Conservation (phyloP, 305 asterid genomes). For the Solanum hybrid region DNA sequence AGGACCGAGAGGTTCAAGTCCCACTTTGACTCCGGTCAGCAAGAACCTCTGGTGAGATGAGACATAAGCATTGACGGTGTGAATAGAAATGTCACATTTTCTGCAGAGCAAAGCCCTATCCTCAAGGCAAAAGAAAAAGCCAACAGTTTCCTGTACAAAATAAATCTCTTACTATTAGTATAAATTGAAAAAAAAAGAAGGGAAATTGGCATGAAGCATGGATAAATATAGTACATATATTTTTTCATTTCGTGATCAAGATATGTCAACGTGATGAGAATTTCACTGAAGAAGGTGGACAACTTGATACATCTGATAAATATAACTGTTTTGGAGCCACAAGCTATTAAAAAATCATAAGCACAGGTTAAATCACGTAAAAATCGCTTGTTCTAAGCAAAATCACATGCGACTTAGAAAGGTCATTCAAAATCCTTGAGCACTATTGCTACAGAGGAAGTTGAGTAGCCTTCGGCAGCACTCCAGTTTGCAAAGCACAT, state of each 20-base stretch:
- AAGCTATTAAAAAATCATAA: neutral
- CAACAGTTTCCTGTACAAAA: constrained; percentile 61
- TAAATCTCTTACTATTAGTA: neutral
- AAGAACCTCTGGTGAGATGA: constrained; percentile 75
- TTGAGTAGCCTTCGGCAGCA: neutral
- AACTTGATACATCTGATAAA: neutral
- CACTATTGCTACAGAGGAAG: neutral
- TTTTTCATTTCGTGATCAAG: neutral
- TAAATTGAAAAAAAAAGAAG: neutral
- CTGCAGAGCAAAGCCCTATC: constrained; percentile 90
- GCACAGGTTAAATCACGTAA: neutral
- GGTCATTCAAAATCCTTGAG: neutral
- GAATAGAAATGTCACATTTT: constrained; percentile 78
- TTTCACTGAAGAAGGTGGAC: neutral
- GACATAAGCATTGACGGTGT: constrained; percentile 50
- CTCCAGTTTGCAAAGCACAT: no score
- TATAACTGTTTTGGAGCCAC: no score
- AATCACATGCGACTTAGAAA: neutral
- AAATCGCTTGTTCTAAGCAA: neutral
- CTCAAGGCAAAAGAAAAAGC: constrained; percentile 89
- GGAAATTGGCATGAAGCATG: neutral
- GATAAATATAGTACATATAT: neutral
- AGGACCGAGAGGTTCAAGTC: constrained; percentile 49
- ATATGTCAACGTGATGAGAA: neutral
- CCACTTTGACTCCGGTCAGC: constrained; percentile 83